phyloP scores from a whole-genome alignment of 306 rosid genomes.

The Cucumis cinereus region DNA sequence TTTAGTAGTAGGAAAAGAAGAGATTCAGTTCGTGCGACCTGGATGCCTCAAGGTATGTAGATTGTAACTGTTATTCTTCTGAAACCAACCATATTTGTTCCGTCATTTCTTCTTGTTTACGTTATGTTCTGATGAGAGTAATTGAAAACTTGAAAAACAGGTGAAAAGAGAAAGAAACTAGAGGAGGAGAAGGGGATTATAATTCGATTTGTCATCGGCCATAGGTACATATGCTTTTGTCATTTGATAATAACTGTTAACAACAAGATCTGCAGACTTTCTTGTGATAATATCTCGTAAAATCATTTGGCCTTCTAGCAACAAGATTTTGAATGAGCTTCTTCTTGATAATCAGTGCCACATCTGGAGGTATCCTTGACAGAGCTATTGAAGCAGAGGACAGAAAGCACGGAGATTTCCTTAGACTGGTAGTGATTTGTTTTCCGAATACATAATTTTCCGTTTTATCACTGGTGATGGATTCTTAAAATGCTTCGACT shows the following conservation, averaged over 20 bases:
- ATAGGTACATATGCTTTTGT: slow-evolving; percentile 34
- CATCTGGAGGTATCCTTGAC: slow-evolving; percentile 93
- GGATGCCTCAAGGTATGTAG: slow-evolving; percentile 88
- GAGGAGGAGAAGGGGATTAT: slow-evolving; percentile 99
- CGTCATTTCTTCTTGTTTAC: background rate
- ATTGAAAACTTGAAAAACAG: slow-evolving; percentile 30
- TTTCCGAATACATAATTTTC: background rate
- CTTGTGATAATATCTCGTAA: background rate
- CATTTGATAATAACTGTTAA: background rate
- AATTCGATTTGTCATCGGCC: slow-evolving; percentile 88
- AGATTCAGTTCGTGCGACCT: slow-evolving; percentile 88
- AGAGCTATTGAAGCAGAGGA: slow-evolving; percentile 98
- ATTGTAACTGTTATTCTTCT: background rate
- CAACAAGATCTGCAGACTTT: background rate
- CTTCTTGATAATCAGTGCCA: slow-evolving; percentile 47
- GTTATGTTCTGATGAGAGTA: slow-evolving; percentile 10
- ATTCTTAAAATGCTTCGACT: background rate
- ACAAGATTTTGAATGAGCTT: background rate
- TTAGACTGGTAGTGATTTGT: slow-evolving; percentile 67
- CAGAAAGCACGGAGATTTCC: slow-evolving; percentile 83
- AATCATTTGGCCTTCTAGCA: background rate
- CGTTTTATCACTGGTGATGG: slow-evolving; percentile 2
- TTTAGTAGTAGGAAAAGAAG: slow-evolving; percentile 97
- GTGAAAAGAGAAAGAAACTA: slow-evolving; percentile 80
- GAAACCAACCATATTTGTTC: background rate